A percentile compares a stretch with the other conserved stretches of the same genome.
Evolutionary conservation across 2,329 filamentous ascomycete species (phyloP).

Genomic region (Curvularia sp.): DNA sequence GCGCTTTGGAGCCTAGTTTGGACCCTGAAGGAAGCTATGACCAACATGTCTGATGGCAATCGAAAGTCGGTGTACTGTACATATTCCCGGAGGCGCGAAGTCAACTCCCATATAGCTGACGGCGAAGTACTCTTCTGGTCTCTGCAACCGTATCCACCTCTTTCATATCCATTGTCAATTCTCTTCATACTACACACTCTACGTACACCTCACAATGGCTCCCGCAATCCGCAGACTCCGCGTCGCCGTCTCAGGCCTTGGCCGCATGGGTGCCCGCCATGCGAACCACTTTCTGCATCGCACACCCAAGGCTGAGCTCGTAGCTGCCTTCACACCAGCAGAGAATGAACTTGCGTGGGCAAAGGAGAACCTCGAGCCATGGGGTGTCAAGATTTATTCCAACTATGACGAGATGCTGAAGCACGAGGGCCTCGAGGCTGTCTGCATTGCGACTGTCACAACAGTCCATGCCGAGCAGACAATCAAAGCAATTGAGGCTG

Average conservation of each 20-base stretch:
- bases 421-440: constrained; percentile 62
- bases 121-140: not conserved
- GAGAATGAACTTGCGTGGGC: constrained; percentile 58
- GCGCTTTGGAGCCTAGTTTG: constrained; percentile 8
- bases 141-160: not conserved
- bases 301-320: constrained; percentile 55
- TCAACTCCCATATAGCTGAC: not conserved
- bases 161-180: not conserved
- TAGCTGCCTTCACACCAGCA: constrained; percentile 57
- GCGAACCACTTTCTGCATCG: constrained; percentile 57
- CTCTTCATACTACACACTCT: constrained; percentile 5
- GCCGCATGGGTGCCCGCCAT: constrained; percentile 59
- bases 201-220: constrained; percentile 36
- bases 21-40: constrained; percentile 31
- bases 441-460: constrained; percentile 62
- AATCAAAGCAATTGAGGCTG: constrained; percentile 62
- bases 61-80: constrained; percentile 6
- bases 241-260: constrained; percentile 56
- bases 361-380: constrained; percentile 57
- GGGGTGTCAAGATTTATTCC: constrained; percentile 60
- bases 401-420: constrained; percentile 65
- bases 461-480: constrained; percentile 65
- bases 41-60: constrained; percentile 19
- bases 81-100: not conserved
- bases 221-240: constrained; percentile 50